Percentiles rank a stretch among this genome's conserved stretches.
phyloP scores from a whole-genome alignment of 805 yeast species.

The Torulaspora franciscae region DNA sequence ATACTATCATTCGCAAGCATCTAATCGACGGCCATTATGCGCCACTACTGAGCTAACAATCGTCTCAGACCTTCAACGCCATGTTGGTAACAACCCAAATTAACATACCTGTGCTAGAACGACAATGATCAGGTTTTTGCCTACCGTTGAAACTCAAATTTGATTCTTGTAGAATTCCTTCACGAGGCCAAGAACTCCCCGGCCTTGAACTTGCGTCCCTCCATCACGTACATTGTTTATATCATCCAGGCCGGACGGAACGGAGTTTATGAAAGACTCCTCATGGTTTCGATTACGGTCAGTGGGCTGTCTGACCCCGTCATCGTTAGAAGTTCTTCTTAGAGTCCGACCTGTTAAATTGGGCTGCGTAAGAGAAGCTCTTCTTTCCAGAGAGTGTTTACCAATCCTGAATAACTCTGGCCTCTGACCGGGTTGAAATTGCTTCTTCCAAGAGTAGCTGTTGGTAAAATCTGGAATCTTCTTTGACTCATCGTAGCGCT shows the following conservation, averaged over 20 bases:
- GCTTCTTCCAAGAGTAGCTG: conserved; percentile 35
- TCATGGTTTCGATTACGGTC: conserved; percentile 33
- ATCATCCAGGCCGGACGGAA: conserved; percentile 25
- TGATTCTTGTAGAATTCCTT: conserved; percentile 66
- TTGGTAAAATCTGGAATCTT: conserved; percentile 10
- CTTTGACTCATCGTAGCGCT: conserved; percentile 6
- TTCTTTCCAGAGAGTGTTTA: conserved; percentile 10
- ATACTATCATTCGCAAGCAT: no score
- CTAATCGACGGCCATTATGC: no score
- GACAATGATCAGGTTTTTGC: no score
- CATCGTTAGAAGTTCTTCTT: neutral
- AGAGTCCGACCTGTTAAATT: conserved; percentile 1
- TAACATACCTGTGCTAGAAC: no score
- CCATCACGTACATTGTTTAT: conserved; percentile 3
- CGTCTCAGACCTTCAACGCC: no score
- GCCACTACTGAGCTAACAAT: no score
- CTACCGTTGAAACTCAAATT: conserved; percentile 21
- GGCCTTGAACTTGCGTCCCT: conserved; percentile 10
- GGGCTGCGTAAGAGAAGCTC: neutral
- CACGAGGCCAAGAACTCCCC: conserved; percentile 72
- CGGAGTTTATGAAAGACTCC: conserved; percentile 41
- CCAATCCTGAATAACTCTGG: conserved; percentile 26
- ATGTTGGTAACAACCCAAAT: no score
- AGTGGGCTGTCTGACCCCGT: conserved; percentile 2
- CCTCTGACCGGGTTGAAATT: conserved; percentile 32